Conservation (phyloP, 2,329 filamentous ascomycete genomes). For the Verticillium klebahnii region DNA sequence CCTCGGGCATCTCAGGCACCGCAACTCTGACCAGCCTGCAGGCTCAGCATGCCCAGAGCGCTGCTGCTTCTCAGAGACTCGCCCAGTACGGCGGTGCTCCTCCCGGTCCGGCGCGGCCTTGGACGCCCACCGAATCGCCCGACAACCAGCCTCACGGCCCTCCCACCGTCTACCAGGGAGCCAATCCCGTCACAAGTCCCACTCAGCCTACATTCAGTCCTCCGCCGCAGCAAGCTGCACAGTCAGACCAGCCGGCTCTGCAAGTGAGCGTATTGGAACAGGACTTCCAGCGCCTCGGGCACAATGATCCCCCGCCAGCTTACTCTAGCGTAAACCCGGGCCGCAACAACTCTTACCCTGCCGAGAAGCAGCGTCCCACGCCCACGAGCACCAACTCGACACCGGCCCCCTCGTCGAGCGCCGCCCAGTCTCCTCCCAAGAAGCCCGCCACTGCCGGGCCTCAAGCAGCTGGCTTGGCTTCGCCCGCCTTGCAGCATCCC, state of each 20-base stretch:
- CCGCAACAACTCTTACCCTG: constrained; percentile 60
- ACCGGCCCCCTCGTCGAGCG: constrained; percentile 20
- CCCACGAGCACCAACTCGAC: constrained; percentile 19
- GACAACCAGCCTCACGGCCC: constrained; percentile 84
- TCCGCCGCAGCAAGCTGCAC: constrained; percentile 33
- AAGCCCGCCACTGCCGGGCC: constrained; percentile 20
- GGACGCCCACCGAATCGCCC: constrained; percentile 91
- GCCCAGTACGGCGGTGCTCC: constrained; percentile 66
- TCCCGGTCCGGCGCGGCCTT: constrained; percentile 59
- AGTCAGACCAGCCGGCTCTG: constrained; percentile 20
- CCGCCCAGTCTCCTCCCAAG: constrained; percentile 24
- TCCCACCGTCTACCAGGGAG: constrained; percentile 86
- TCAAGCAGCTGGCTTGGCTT: constrained; percentile 29
- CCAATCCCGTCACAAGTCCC: constrained; percentile 60
- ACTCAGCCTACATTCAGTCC: constrained; percentile 37
- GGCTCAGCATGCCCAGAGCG: constrained; percentile 58
- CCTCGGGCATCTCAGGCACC: constrained; percentile 82
- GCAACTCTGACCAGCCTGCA: constrained; percentile 73
- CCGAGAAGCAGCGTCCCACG: constrained; percentile 66
- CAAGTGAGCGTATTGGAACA: constrained; percentile 74
- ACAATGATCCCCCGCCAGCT: constrained; percentile 86
- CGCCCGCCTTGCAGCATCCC: constrained; percentile 50
- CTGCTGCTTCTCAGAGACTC: constrained; percentile 74
- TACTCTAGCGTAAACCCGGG: constrained; percentile 73
- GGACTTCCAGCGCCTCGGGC: constrained; percentile 78